A percentile compares a stretch with the other conserved stretches of the same genome.
Evolutionary conservation across 345 rosid genomes (phyloP).

Genomic region (Turnera subulata): DNA sequence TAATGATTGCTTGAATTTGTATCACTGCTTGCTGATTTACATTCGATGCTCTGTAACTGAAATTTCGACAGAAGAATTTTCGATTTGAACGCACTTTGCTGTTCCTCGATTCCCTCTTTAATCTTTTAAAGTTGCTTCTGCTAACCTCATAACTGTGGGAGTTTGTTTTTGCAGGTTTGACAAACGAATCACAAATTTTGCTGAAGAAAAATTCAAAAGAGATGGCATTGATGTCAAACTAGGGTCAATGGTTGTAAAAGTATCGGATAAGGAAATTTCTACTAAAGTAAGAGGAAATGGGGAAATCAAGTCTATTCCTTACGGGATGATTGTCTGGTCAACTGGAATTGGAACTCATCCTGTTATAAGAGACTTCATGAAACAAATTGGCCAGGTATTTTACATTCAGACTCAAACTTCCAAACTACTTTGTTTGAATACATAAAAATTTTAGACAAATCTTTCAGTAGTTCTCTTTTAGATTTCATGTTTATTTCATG

Average conservation of each 20-base stretch:
- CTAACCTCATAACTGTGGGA: constrained; percentile 5
- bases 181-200: constrained; percentile 94
- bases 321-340: constrained; percentile 99
- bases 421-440: not conserved
- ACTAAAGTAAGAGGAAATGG: constrained; percentile 69
- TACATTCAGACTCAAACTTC: not conserved
- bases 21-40: too few relatives aligned
- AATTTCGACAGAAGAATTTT: too few relatives aligned
- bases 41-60: too few relatives aligned
- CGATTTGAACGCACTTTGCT: too few relatives aligned
- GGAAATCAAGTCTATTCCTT: constrained; percentile 54
- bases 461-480: not conserved
- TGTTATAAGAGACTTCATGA: constrained; percentile 82
- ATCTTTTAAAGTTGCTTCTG: not conserved
- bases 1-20: too few relatives aligned
- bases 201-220: constrained; percentile 84
- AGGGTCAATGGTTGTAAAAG: constrained; percentile 89
- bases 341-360: constrained; percentile 93
- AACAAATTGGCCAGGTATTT: constrained; percentile 88
- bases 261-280: constrained; percentile 72
- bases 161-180: constrained; percentile 73
- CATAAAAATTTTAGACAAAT: not conserved
- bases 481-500: not conserved
- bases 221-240: constrained; percentile 86
- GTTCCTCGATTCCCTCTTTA: not conserved